phyloP scores from a whole-genome alignment of 768 basidiomycete species.

The Mycena indigotica region DNA sequence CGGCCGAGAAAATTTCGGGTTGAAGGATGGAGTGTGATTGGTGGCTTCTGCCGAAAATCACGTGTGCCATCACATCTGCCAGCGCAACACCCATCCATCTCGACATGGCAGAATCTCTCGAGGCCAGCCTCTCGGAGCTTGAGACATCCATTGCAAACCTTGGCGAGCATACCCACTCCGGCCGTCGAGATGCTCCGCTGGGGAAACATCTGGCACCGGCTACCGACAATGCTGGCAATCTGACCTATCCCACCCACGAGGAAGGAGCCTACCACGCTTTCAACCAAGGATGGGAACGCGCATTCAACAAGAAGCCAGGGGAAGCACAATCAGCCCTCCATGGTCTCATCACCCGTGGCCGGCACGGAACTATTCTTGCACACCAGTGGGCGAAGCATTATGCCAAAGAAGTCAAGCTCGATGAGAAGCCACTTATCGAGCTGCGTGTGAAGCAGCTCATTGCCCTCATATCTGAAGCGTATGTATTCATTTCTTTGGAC shows the following conservation, averaged over 20 bases:
- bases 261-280: constrained; percentile 1
- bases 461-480: constrained; percentile 1
- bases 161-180: not conserved
- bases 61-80: not conserved
- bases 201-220: not conserved
- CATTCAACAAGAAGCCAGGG: constrained; percentile 3
- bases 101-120: not conserved
- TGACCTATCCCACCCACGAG: not conserved
- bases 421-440: constrained; percentile 1
- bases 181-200: not conserved
- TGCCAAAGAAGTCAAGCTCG: not conserved
- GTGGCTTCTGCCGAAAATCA: not conserved
- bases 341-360: constrained; percentile 3
- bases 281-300: constrained; percentile 5
- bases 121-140: not conserved
- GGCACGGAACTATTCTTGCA: constrained; percentile 8
- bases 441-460: constrained; percentile 2
- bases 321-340: not conserved
- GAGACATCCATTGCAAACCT: not conserved
- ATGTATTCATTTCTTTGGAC: not conserved
- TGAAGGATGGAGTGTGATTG: not conserved
- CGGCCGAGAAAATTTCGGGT: not conserved
- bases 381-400: constrained; percentile 12
- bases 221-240: not conserved
- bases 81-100: not conserved